A percentile compares a stretch with the other conserved stretches of the same genome.
These are phyloP conservation scores for Firmiana major DNA, from an alignment of 345 rosid species.

Conservation along the genomic window DNA sequence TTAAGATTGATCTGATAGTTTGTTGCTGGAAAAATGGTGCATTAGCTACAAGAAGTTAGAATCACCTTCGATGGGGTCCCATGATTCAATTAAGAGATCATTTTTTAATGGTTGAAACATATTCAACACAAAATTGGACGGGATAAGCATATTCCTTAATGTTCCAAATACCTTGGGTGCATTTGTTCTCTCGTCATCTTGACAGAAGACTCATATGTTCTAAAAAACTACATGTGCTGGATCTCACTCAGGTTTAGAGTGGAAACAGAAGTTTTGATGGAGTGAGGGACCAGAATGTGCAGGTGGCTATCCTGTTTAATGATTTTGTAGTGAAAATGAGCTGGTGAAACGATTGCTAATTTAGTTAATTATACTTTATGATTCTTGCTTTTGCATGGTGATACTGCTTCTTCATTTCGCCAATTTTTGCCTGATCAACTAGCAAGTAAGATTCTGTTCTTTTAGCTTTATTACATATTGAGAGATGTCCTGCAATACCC, in stretches of 20 bases:
- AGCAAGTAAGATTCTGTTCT: background rate
- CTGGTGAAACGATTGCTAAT: background rate
- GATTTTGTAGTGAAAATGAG: background rate
- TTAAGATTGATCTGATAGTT: background rate
- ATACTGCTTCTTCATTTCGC: background rate
- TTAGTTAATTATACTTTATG: background rate
- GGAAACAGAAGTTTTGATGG: background rate
- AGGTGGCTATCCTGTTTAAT: background rate
- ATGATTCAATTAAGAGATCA: background rate
- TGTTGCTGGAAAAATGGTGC: background rate
- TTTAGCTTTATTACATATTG: background rate
- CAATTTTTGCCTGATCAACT: background rate
- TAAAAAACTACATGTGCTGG: background rate
- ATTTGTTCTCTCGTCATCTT: background rate
- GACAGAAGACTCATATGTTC: background rate
- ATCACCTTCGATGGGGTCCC: background rate
- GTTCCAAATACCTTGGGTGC: background rate
- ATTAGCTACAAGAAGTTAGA: background rate
- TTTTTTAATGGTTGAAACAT: background rate
- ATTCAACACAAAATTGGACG: background rate
- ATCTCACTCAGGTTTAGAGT: background rate
- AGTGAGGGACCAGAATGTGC: too few species aligned
- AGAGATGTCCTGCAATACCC: background rate
- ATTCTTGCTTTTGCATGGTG: background rate
- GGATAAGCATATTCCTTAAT: background rate